Evolutionary conservation across 805 yeast genomes (phyloP), one percentile per base, ranked within the genome.

Genomic region (Priceomyces melissophilus): DNA sequence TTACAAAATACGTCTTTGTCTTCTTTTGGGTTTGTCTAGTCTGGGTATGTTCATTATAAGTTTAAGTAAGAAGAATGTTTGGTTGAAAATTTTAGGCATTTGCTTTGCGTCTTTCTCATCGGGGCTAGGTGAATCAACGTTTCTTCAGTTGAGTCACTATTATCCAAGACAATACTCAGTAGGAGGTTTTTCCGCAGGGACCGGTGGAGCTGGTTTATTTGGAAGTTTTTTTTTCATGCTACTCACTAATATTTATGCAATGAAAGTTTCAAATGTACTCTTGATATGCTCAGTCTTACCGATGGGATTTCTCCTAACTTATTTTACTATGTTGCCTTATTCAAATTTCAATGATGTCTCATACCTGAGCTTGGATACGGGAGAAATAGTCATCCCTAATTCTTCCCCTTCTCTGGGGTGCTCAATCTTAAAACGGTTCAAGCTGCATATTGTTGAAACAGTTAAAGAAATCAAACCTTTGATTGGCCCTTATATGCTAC

Each of bases 171-270:
- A 71, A 12, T 49, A 57, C n/a, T 70, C 95, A 3, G 67, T 91
- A 35, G 79, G 82, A 37, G 97, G 95, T 0, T 91, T 95, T 79
- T 85, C 96, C 14, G 78, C 89, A 6, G 99, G 99, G 1, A 91
- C 98, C 0, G 98, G 99, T 3, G 95, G 88, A 13, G 98, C 99
- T 1, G 99, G 99, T 0, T 60, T 91, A 4, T 74, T 78, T 13
- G 99, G 98, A 0, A 79, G 90, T 41, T 86, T 84, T 39, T 55
- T 76, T 10, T 90, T 78, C 54, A 53, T 91, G 73, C 49, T 84
- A 1, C 45, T 87, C 51, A 91, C 97, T 0, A 83, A 91, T 1
- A 65, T 88, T 54, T 36, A 86, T 15, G 71, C 78, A 1, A 43
- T 87, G 1, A 61, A 76, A 5, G 81, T 86, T 0, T 69, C 69